phyloP scores from a whole-genome alignment of 2,329 filamentous ascomycete species.

The Thermoascus crustaceus region DNA sequence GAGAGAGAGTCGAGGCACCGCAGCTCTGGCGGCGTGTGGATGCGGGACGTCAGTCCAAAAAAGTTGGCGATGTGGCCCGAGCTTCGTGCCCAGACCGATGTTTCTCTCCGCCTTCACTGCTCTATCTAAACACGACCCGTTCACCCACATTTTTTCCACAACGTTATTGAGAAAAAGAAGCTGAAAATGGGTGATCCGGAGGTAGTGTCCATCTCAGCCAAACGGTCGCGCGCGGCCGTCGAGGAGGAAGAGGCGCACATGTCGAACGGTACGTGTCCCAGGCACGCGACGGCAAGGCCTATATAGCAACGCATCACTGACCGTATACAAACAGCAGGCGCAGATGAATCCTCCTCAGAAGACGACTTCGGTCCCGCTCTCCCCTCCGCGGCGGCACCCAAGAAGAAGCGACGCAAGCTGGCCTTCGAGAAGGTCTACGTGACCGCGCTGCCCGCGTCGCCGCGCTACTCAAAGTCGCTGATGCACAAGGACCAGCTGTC shows the following conservation, averaged over 20 bases:
- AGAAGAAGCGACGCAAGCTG: slow-evolving; percentile 85
- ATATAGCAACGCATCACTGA: not conserved
- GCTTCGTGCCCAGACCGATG: slow-evolving; percentile 7
- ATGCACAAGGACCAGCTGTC: slow-evolving; percentile 97
- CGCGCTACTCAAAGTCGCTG: slow-evolving; percentile 85
- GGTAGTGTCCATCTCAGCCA: slow-evolving; percentile 32
- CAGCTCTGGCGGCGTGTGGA: not conserved
- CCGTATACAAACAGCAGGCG: not conserved
- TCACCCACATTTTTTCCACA: too few species aligned
- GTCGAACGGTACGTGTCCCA: slow-evolving; percentile 23
- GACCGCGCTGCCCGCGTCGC: slow-evolving; percentile 71
- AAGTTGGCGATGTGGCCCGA: slow-evolving; percentile 24
- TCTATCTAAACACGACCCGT: too few species aligned
- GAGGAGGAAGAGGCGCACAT: slow-evolving; percentile 38
- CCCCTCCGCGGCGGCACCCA: slow-evolving; percentile 66
- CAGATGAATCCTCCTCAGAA: slow-evolving; percentile 55
- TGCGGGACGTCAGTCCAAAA: slow-evolving; percentile 18
- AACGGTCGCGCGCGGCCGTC: slow-evolving; percentile 52
- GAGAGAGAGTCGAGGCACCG: not conserved
- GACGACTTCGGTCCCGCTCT: slow-evolving; percentile 92
- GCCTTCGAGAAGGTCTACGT: slow-evolving; percentile 94
- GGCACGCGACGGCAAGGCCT: slow-evolving; percentile 8
- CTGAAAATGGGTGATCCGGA: slow-evolving; percentile 23
- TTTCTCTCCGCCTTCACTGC: slow-evolving; percentile 1
- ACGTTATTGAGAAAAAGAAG: too few species aligned